Conservation (phyloP, 78 protist species). For the Polysphondylium violaceum region DNA sequence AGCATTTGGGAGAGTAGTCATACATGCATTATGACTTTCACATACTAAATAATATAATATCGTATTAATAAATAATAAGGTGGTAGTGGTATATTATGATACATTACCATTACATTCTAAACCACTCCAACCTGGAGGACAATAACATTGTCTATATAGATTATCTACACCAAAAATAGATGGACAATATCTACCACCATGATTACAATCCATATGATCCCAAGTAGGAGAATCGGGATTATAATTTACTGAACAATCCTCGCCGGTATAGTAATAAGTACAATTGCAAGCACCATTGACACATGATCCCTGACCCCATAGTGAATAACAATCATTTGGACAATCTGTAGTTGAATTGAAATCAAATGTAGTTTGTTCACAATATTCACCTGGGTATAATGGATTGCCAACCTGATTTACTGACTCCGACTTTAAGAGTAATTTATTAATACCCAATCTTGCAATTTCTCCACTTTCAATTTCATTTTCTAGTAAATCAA, state of each 20-base stretch:
- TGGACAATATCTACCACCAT: conserved; percentile 50
- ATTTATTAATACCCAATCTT: not conserved
- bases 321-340: conserved; percentile 12
- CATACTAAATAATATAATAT: no score
- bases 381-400: conserved; percentile 3
- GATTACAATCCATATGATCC: conserved; percentile 39
- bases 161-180: no score
- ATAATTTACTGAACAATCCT: conserved; percentile 3
- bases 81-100: not conserved
- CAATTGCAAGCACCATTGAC: not conserved
- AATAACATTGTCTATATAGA: conserved; percentile 42
- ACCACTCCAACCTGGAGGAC: conserved; percentile 26
- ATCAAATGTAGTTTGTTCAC: conserved; percentile 15
- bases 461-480: not conserved
- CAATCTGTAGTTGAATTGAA: not conserved
- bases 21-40: not conserved
- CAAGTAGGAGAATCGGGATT: conserved; percentile 39
- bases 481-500: not conserved
- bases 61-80: no score
- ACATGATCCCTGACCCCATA: conserved; percentile 68
- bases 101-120: conserved; percentile 31
- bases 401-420: not conserved
- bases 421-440: not conserved
- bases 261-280: conserved; percentile 25
- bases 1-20: not conserved